These are phyloP conservation scores for Cutaneotrichosporon sp. DNA, from an alignment of 1,284 basidiomycete genomes.

Conservation along the genomic window DNA sequence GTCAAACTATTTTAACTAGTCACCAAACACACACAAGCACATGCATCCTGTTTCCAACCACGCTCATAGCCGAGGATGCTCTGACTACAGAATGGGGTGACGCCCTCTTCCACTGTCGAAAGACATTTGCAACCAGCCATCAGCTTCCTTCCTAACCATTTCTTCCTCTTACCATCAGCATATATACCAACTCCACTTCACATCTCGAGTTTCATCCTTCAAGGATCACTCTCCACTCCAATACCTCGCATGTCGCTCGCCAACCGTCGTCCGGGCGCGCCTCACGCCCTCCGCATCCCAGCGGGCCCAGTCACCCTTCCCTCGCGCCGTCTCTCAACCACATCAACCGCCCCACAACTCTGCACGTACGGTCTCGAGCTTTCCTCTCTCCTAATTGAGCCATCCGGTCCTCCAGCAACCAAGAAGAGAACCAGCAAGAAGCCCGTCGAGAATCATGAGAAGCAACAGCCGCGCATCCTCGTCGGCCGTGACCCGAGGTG, in stretches of 20 bases:
- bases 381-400: not conserved
- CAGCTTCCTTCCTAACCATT: not conserved
- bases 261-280: not conserved
- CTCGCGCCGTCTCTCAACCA: not conserved
- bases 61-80: not conserved
- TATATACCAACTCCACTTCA: not conserved
- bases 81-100: not conserved
- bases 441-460: not conserved
- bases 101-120: not conserved
- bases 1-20: not conserved
- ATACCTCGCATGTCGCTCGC: not conserved
- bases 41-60: not conserved
- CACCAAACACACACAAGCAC: not conserved
- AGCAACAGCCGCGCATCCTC: not conserved
- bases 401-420: not conserved
- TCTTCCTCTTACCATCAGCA: not conserved
- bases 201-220: not conserved
- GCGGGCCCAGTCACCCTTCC: not conserved
- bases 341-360: not conserved
- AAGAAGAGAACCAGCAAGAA: not conserved
- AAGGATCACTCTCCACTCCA: not conserved
- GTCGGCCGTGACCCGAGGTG: not conserved
- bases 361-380: not conserved
- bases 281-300: not conserved
- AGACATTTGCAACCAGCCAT: not conserved